A percentile compares a stretch with the other conserved stretches of the same genome.
Conservation (phyloP, 176 grass and related monocot species). For the Phragmites australis region DNA sequence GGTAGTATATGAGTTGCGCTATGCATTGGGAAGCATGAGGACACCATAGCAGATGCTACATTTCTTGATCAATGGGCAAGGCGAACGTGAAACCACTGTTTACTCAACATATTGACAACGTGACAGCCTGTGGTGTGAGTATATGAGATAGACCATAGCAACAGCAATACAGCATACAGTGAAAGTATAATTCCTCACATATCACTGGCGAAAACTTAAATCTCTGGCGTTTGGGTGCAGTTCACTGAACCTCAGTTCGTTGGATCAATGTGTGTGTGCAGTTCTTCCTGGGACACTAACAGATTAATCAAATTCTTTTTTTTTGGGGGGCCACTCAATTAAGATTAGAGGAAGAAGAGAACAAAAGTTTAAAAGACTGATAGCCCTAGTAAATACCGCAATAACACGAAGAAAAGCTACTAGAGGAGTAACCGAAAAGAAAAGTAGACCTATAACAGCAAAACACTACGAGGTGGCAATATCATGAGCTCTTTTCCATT, state of each 20-base stretch:
- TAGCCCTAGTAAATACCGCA: too few species aligned
- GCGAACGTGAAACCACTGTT: background rate
- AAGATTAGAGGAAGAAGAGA: too few species aligned
- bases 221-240: background rate
- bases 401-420: too few species aligned
- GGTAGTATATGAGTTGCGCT: background rate
- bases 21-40: background rate
- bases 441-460: too few species aligned
- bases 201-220: too few species aligned
- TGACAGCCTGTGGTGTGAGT: background rate
- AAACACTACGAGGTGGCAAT: too few species aligned
- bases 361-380: too few species aligned
- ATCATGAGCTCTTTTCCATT: too few species aligned
- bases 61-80: background rate
- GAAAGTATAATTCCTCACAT: too few species aligned
- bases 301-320: too few species aligned
- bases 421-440: too few species aligned
- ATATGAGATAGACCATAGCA: background rate
- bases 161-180: conserved; percentile 11
- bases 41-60: background rate
- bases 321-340: too few species aligned
- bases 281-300: background rate
- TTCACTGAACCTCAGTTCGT: background rate
- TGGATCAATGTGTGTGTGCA: background rate
- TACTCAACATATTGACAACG: background rate